A percentile compares a stretch with the other conserved stretches of the same genome.
These are phyloP conservation scores for Yarrowia sp. DNA, from an alignment of 805 yeast species.

Conservation along the genomic window DNA sequence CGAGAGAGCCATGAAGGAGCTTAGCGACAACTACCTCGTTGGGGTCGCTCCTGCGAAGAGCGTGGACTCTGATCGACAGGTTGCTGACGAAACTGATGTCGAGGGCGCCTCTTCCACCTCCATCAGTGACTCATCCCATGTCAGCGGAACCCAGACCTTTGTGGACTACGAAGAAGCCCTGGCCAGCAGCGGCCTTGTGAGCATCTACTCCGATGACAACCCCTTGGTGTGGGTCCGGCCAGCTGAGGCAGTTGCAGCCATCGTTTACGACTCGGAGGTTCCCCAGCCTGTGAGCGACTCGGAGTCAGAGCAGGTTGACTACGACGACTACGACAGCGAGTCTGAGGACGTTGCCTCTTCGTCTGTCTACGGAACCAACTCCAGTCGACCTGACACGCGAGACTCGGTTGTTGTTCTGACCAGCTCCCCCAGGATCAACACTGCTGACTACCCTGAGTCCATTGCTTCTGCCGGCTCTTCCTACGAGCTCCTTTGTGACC, in stretches of 20 bases:
- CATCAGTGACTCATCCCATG: background rate
- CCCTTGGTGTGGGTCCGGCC: background rate
- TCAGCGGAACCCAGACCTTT: background rate
- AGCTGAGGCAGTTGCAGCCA: background rate
- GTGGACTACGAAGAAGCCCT: background rate
- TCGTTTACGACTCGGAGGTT: background rate
- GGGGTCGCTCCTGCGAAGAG: background rate
- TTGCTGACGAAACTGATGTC: background rate
- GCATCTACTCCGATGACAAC: background rate
- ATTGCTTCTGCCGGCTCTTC: background rate
- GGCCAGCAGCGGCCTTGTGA: background rate
- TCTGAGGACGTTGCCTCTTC: background rate
- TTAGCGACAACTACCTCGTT: background rate
- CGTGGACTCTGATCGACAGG: background rate
- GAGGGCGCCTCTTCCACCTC: background rate
- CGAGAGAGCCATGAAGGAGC: background rate
- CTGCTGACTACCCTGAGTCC: constrained; percentile 3
- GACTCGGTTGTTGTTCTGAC: background rate
- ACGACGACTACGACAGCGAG: background rate
- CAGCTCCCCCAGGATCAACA: constrained; percentile 2
- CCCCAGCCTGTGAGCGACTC: background rate
- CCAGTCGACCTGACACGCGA: background rate
- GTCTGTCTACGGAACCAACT: background rate
- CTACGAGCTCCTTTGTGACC: background rate
- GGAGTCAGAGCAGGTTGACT: background rate